Base-by-base conservation (phyloP, 768 basidiomycete species). In the Fistulinella prunicolor region DNA sequence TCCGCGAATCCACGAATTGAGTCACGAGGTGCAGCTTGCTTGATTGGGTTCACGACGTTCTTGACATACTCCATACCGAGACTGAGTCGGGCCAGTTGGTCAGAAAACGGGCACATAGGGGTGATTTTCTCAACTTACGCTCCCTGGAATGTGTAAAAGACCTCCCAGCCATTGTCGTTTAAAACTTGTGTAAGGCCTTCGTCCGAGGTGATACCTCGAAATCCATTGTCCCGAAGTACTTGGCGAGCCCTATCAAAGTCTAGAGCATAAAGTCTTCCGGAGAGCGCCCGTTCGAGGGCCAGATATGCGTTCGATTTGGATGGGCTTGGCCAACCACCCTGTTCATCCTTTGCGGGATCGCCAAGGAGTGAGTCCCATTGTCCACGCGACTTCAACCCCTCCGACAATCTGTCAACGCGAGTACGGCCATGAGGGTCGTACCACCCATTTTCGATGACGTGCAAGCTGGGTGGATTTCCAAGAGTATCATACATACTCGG, bases 1-100 rank as follows among this genome's bases (percentile, higher is more conserved):
- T 76, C 75, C 24, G 56, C 51, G 37, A 68, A 68, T 20, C 74
- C 75, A 17, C 67, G 67, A 49, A 77, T 63, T 1, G 64, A 61
- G 37, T 61, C 56, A 34, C 64, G 65, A 6, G 64, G 69, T 7
- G 60, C 66, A 46, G 71, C 66, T 56, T 73, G 68, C 30, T 53
- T 63, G 44, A 70, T 58, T 7, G 73, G 71, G 29, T 59, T 57
- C 10, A 71, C 69, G 28, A 75, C 71, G 17, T 70, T 68, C 55
- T 76, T 74, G 20, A 72, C 65, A 51, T 53, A 71, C 19, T 76
- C 74, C 72, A 73, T 70, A 16, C 71, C 67, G n/a, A 67, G 59
- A 28, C 74, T 76, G 44, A 14, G 10, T 50, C 12, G 9, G 9
- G 20, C 23, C 20, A 53, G 20, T 35, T 22, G 24, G 32, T 64